These are phyloP conservation scores for Tolypocladium pustulatum DNA, from an alignment of 2,329 filamentous ascomycete genomes.

Conservation along the genomic window DNA sequence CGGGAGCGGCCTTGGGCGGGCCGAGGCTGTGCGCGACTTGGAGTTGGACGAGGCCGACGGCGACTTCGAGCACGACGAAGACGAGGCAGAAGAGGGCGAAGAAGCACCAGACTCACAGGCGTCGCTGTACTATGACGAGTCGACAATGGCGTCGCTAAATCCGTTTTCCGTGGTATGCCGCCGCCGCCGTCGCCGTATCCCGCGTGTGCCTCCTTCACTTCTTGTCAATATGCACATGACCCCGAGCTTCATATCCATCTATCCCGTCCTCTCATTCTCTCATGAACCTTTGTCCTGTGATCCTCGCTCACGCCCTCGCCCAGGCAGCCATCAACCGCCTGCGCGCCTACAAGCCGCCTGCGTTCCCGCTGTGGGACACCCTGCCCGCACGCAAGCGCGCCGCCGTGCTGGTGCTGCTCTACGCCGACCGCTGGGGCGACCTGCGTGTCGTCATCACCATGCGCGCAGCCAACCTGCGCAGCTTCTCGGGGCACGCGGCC, in stretches of 20 bases:
- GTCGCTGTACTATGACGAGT: constrained; percentile 46
- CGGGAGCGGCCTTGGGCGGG: constrained; percentile 1
- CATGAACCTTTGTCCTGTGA: constrained; percentile 6
- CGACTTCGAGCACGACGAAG: neutral
- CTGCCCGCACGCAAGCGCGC: constrained; percentile 60
- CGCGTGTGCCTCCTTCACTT: neutral
- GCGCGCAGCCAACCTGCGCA: constrained; percentile 52
- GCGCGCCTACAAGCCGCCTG: constrained; percentile 48
- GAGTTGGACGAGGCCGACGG: neutral
- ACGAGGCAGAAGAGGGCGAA: constrained; percentile 10
- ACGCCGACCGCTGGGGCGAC: constrained; percentile 73
- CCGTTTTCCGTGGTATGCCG: constrained; percentile 39
- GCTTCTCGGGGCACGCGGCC: constrained; percentile 76
- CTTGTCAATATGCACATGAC: too few species aligned
- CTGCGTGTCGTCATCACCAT: constrained; percentile 62
- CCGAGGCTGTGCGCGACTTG: constrained; percentile 1
- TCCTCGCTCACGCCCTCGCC: neutral
- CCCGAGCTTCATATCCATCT: neutral
- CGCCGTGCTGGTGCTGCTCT: constrained; percentile 79
- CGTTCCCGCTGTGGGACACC: constrained; percentile 51
- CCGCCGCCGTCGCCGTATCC: too few species aligned
- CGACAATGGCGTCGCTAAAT: constrained; percentile 47
- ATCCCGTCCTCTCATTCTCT: too few species aligned
- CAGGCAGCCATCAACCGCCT: constrained; percentile 51
- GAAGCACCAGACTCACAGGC: constrained; percentile 20